These are phyloP conservation scores for Stagonosporopsis tanaceti DNA, from an alignment of 2,329 filamentous ascomycete species.

Conservation along the genomic window DNA sequence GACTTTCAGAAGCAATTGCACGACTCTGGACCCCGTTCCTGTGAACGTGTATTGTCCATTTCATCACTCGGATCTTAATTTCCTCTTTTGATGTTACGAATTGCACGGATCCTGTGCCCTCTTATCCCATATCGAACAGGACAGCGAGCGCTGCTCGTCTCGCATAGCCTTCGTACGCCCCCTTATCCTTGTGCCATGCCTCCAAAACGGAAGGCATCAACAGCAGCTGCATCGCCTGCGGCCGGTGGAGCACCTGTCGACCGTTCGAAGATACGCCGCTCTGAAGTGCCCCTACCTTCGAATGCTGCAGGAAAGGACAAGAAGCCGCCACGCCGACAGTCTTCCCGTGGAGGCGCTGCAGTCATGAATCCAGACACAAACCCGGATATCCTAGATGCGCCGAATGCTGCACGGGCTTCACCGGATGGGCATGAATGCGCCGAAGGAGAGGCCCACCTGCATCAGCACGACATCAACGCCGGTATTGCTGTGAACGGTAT, in stretches of 20 bases:
- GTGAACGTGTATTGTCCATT: conserved; percentile 5
- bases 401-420: conserved; percentile 53
- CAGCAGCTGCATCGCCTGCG: conserved; percentile 28
- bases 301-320: conserved; percentile 23
- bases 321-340: conserved; percentile 37
- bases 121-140: conserved; percentile 30
- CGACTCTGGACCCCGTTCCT: conserved; percentile 9
- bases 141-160: conserved; percentile 24
- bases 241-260: conserved; percentile 19
- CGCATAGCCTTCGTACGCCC: conserved; percentile 16
- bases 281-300: conserved; percentile 36
- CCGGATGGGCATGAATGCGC: conserved; percentile 49
- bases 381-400: conserved; percentile 53
- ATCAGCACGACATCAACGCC: conserved; percentile 21
- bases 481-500: conserved; percentile 21
- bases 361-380: conserved; percentile 47
- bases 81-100: conserved; percentile 41
- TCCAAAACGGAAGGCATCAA: conserved; percentile 44
- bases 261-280: conserved; percentile 29
- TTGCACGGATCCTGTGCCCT: conserved; percentile 28
- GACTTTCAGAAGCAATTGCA: conserved; percentile 18
- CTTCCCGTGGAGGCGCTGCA: conserved; percentile 35
- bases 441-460: conserved; percentile 19
- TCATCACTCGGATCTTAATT: conserved; percentile 11
- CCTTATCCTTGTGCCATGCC: conserved; percentile 30